A percentile compares a stretch with the other conserved stretches of the same genome.
These are phyloP conservation scores for Sugiyamaella pinicola DNA, from an alignment of 1,139 yeast genomes.

Conservation along the genomic window DNA sequence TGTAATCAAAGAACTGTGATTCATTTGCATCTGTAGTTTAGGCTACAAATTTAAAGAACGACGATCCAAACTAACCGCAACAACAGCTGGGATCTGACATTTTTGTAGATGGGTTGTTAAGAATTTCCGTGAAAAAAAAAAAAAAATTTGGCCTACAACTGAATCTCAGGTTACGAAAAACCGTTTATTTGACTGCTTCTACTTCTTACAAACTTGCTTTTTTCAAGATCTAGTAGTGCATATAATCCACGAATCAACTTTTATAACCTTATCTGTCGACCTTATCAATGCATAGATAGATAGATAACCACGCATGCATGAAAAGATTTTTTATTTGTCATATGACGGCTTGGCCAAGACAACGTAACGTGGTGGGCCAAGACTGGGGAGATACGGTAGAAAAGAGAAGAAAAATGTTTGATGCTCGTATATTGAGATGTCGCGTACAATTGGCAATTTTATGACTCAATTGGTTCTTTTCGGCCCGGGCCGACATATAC, in stretches of 20 bases:
- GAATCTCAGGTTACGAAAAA: neutral
- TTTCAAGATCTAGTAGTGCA: neutral
- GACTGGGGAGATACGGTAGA: no score
- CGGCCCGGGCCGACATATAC: no score
- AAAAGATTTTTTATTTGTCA: neutral
- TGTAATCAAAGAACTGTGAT: neutral
- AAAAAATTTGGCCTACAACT: no score
- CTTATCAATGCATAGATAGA: no score
- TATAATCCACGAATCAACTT: neutral
- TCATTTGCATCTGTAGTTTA: neutral
- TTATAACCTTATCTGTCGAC: constrained; percentile 1
- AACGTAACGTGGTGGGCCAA: no score
- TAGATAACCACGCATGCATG: neutral
- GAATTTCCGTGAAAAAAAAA: no score
- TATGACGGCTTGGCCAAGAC: neutral
- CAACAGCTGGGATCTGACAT: neutral
- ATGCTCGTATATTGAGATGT: no score
- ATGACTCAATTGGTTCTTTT: no score
- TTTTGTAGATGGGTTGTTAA: neutral
- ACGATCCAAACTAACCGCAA: neutral
- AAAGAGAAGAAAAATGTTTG: no score
- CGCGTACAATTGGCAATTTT: no score
- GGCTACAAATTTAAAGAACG: constrained; percentile 12
- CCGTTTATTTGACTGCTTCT: constrained; percentile 2
- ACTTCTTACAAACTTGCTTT: neutral